Evolutionary conservation across 2,329 filamentous ascomycete genomes (phyloP).

Genomic region (Beauveria australis): DNA sequence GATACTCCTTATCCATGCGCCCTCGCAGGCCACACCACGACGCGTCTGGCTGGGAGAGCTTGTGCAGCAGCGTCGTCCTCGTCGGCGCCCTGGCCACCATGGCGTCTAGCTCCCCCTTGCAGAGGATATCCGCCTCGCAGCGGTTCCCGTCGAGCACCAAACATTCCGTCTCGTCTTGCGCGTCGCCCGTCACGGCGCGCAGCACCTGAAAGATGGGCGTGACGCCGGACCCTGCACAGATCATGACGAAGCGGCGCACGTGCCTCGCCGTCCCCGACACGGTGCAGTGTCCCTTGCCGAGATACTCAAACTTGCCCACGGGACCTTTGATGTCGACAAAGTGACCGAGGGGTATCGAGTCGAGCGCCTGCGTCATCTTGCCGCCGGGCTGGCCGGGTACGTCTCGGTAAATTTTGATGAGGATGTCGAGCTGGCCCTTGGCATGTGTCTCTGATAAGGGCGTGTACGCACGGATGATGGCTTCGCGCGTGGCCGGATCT

Average conservation of each 20-base stretch:
- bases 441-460: conserved; percentile 60
- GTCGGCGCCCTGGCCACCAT: conserved; percentile 46
- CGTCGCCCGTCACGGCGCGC: conserved; percentile 60
- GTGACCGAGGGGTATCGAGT: conserved; percentile 63
- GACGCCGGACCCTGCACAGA: conserved; percentile 81
- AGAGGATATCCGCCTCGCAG: conserved; percentile 72
- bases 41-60: conserved; percentile 54
- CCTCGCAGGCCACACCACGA: conserved; percentile 63
- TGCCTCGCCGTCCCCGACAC: conserved; percentile 48
- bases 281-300: conserved; percentile 54
- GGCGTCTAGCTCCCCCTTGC: conserved; percentile 60
- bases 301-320: conserved; percentile 76
- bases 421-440: conserved; percentile 59
- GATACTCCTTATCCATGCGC: conserved; percentile 53
- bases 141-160: conserved; percentile 74
- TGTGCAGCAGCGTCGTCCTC: conserved; percentile 59
- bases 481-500: conserved; percentile 60
- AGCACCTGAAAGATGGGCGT: conserved; percentile 87
- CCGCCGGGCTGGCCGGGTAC: conserved; percentile 53
- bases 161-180: conserved; percentile 56
- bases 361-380: conserved; percentile 74
- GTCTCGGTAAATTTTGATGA: conserved; percentile 76
- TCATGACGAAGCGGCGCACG: conserved; percentile 70
- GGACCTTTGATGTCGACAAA: conserved; percentile 81
- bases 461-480: conserved; percentile 80